phyloP scores from a whole-genome alignment of 2,329 filamentous ascomycete genomes.

The Eutypa lata region DNA sequence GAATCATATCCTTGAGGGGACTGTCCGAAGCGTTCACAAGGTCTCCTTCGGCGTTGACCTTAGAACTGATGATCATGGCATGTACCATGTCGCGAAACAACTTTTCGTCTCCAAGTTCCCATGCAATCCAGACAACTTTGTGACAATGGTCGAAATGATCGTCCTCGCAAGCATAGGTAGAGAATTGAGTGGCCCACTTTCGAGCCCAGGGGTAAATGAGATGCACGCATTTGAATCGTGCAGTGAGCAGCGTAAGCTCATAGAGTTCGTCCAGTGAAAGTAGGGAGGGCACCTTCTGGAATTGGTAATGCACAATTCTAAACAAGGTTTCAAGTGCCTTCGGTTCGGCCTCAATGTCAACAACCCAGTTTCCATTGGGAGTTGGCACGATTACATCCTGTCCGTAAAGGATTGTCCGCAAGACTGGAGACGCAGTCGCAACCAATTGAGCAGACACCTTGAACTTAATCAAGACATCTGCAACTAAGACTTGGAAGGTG shows the following conservation, averaged over 20 bases:
- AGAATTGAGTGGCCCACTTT: conserved; percentile 14
- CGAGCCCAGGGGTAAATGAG: conserved; percentile 22
- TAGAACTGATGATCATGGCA: conserved; percentile 16
- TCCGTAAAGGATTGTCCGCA: conserved; percentile 14
- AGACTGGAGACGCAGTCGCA: conserved; percentile 17
- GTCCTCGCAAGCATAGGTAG: conserved; percentile 1
- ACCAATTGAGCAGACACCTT: conserved; percentile 15
- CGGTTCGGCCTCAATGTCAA: conserved; percentile 13
- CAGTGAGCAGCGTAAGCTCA: conserved; percentile 13
- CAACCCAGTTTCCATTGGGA: conserved; percentile 2
- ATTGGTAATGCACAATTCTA: conserved; percentile 22
- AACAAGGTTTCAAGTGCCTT: conserved; percentile 17
- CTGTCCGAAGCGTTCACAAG: conserved; percentile 16
- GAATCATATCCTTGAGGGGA: conserved; percentile 15
- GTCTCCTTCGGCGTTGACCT: conserved; percentile 13
- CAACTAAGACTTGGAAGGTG: conserved; percentile 1
- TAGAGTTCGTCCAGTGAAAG: conserved; percentile 17
- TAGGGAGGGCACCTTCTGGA: conserved; percentile 11
- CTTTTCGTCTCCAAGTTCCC: conserved; percentile 18
- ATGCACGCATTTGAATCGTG: conserved; percentile 19
- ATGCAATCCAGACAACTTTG: conserved; percentile 19
- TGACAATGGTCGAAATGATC: conserved; percentile 12
- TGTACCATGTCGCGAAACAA: conserved; percentile 21
- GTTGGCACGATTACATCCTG: neutral
- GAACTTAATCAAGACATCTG: conserved; percentile 1